Evolutionary conservation across 1,284 basidiomycete genomes (phyloP), one percentile per base, ranked within the genome.

Genomic region (Ceratobasidium sp.): DNA sequence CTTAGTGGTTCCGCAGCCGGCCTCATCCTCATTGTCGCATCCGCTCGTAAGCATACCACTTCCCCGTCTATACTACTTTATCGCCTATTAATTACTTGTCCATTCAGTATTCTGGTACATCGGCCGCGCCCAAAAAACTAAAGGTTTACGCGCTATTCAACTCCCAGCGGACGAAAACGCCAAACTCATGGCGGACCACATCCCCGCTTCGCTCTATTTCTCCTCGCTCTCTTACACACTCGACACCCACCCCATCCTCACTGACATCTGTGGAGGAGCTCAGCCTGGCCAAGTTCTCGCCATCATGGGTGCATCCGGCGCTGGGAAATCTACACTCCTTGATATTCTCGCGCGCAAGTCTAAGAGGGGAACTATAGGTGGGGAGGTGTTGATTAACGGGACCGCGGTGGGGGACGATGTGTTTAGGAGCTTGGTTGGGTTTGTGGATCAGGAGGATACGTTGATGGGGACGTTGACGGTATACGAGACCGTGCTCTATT

Each of bases 381-480:
- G 97, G 1, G 87, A 87, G 22, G 92, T 92, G 53, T 88, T 95
- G 29, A 90, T 99, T 73, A 99, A 99, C 80, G 96, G 97, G 0
- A 87, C 94, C 1, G 87, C 88, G 75, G 92, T 98, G 54, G 85
- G 86, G 59, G 88, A 95, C 79, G 84, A 87, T 48, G 90, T 93
- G 79, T 98, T 95, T 86, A 91, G 91, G 80, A 89, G 90, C 36
- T 91, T 98, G 11, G 90, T 93, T 76, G 97, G 97, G 44, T 99
- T 94, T 79, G 97, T 99, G 66, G 97, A 99, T 82, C 97, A 99
- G 83, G 97, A 99, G 82, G 97, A 99, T 82, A 97, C 96, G 7
- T 85, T 99, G 71, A 96, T 99, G 91, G 90, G 92, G 79, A 99
- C 97, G 1, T 84, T 99, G 81, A 99, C 97, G 0, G 97, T 99